These are phyloP conservation scores for Termitomyces sp. DNA, from an alignment of 768 basidiomycete genomes.

Conservation along the genomic window DNA sequence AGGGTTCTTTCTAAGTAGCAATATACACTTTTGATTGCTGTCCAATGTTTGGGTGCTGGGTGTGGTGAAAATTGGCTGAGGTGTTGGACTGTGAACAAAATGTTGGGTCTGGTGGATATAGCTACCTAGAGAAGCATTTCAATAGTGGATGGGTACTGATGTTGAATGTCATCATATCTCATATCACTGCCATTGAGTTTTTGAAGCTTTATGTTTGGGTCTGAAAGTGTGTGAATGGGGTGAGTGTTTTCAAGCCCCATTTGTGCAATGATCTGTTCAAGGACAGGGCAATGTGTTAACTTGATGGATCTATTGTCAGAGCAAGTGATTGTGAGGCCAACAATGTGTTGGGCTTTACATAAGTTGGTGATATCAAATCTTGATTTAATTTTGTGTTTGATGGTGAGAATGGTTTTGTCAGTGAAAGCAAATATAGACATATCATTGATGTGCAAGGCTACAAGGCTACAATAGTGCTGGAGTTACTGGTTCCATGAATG, in stretches of 20 bases:
- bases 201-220: conserved; percentile 20
- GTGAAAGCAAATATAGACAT: conserved; percentile 23
- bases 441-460: conserved; percentile 33
- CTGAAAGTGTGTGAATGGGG: conserved; percentile 22
- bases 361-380: conserved; percentile 29
- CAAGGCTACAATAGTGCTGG: conserved; percentile 18
- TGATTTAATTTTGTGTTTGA: conserved; percentile 20
- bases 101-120: conserved; percentile 34
- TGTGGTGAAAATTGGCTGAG: conserved; percentile 31
- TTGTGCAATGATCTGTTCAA: conserved; percentile 23
- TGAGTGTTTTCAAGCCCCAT: conserved; percentile 22
- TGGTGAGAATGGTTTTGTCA: conserved; percentile 9
- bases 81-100: conserved; percentile 30
- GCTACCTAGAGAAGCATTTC: conserved; percentile 33
- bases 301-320: conserved; percentile 20
- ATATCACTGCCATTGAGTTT: conserved; percentile 7
- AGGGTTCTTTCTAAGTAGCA: background rate
- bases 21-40: conserved; percentile 27
- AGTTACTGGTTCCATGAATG: conserved; percentile 12
- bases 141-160: conserved; percentile 17
- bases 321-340: conserved; percentile 29
- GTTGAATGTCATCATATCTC: background rate
- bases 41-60: conserved; percentile 32
- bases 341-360: conserved; percentile 24
- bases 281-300: conserved; percentile 26